Evolutionary conservation across 768 basidiomycete species (phyloP), one percentile per base, ranked within the genome.

Genomic region (Phylloporus rhodoxanthus): DNA sequence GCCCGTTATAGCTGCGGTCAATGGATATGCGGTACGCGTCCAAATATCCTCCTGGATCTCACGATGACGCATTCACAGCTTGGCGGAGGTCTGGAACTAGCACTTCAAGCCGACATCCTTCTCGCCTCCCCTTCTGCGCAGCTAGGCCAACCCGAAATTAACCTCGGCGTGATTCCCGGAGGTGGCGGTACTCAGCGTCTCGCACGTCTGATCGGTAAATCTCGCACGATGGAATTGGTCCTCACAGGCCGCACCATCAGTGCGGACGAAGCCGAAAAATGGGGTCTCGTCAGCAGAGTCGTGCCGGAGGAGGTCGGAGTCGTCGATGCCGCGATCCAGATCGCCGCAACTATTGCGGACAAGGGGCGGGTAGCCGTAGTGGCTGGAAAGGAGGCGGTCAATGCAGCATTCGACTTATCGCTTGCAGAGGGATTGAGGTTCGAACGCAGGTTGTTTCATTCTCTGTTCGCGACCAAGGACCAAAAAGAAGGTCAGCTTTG

Each of bases 81-180:
- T 54, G 95, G 95, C 9, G 95, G 95, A 33, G 95, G 95, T 32
- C 95, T 94, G 61, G 95, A 99, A 68, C 81, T 99, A 20, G 95
- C 95, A 5, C 79, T 98, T 55, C 91, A 91, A 83, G 90, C 91
- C 67, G 95, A 98, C 72, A 91, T 98, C 67, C 85, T 97, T 62
- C 81, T 96, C 43, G 91, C 85, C 15, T 87, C 91, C 5, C 87
- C 91, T 2, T 90, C 80, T 9, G 95, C 95, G 15, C 82, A 83
- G 58, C 96, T 99, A 57, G 92, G 92, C 15, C 95, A 96, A 65
- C 95, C 95, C 15, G 95, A 98, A 67, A 92, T 99, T 68, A 93
- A 89, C 63, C 77, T 97, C 26, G 95, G 93, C 46, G 84, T 91
- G 53, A 96, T 97, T 63, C 93, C 94, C 14, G 94, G 94, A 3